Evolutionary conservation across 495 filamentous ascomycete genomes (phyloP).

Genomic region (Cercophora sp.): DNA sequence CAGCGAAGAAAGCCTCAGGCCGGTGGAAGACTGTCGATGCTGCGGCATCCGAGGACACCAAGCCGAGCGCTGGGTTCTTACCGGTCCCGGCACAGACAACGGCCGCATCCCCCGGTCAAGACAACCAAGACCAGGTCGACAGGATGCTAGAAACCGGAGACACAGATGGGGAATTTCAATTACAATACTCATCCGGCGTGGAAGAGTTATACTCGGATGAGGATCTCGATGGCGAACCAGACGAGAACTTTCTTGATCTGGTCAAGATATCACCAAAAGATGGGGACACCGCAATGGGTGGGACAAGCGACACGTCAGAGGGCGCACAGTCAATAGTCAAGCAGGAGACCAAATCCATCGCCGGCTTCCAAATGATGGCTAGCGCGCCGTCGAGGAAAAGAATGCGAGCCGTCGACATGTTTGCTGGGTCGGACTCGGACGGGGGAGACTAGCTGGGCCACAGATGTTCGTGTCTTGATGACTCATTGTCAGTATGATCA

Average conservation of each 20-base stretch:
- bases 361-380: slow-evolving; percentile 26
- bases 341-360: slow-evolving; percentile 16
- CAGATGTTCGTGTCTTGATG: neutral
- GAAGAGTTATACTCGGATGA: slow-evolving; percentile 27
- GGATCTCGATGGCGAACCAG: slow-evolving; percentile 26
- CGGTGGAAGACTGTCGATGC: slow-evolving; percentile 72
- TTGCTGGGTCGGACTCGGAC: slow-evolving; percentile 61
- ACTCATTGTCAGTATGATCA: neutral
- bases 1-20: slow-evolving; percentile 51
- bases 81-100: slow-evolving; percentile 28
- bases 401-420: slow-evolving; percentile 91
- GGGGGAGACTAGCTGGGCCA: slow-evolving; percentile 21
- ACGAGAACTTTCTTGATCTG: slow-evolving; percentile 17
- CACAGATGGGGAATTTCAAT: slow-evolving; percentile 30
- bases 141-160: slow-evolving; percentile 28
- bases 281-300: slow-evolving; percentile 14
- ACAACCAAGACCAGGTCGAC: slow-evolving; percentile 20
- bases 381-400: slow-evolving; percentile 45
- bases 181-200: slow-evolving; percentile 22
- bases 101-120: slow-evolving; percentile 21
- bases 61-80: slow-evolving; percentile 30
- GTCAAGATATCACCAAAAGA: neutral
- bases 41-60: slow-evolving; percentile 32
- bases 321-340: slow-evolving; percentile 19
- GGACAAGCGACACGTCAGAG: slow-evolving; percentile 18